These are phyloP conservation scores for Mortierella sp. DNA, from an alignment of 371 early-diverging fungal genomes.

Conservation along the genomic window DNA sequence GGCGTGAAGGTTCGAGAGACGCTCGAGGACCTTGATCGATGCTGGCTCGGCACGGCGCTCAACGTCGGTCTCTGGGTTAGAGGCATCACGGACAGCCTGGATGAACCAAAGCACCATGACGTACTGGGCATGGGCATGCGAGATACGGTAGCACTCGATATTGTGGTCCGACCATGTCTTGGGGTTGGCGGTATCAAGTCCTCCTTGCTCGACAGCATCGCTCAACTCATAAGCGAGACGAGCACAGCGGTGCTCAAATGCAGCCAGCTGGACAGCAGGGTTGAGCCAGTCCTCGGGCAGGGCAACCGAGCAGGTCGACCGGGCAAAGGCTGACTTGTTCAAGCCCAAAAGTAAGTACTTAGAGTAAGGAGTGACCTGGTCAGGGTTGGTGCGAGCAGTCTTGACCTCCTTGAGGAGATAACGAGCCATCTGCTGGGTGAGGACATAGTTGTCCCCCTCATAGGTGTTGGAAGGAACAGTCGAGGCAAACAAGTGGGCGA, in stretches of 20 bases:
- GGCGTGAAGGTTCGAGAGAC: conserved; percentile 70
- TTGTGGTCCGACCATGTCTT: conserved; percentile 67
- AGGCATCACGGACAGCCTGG: conserved; percentile 62
- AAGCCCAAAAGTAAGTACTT: conserved; percentile 61
- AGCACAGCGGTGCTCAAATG: conserved; percentile 79
- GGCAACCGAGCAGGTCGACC: conserved; percentile 60
- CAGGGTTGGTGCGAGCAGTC: conserved; percentile 61
- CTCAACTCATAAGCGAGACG: conserved; percentile 69
- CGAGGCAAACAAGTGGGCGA: conserved; percentile 73
- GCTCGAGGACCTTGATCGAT: conserved; percentile 60
- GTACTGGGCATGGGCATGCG: conserved; percentile 77
- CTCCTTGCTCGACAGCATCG: conserved; percentile 68
- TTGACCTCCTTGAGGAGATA: conserved; percentile 76
- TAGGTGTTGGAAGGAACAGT: conserved; percentile 41
- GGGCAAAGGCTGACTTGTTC: conserved; percentile 63
- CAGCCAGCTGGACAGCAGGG: conserved; percentile 69
- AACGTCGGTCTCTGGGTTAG: conserved; percentile 28
- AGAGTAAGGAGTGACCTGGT: conserved; percentile 62
- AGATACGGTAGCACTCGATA: conserved; percentile 72
- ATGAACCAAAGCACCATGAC: conserved; percentile 73
- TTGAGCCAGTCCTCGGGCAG: conserved; percentile 66
- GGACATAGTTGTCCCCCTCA: conserved; percentile 85
- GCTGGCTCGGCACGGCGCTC: conserved; percentile 49
- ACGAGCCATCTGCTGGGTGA: conserved; percentile 83
- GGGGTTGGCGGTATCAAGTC: conserved; percentile 65